A percentile compares a stretch with the other conserved stretches of the same genome.
Evolutionary conservation across 2,329 filamentous ascomycete species (phyloP).

Genomic region (Claviceps citrina): DNA sequence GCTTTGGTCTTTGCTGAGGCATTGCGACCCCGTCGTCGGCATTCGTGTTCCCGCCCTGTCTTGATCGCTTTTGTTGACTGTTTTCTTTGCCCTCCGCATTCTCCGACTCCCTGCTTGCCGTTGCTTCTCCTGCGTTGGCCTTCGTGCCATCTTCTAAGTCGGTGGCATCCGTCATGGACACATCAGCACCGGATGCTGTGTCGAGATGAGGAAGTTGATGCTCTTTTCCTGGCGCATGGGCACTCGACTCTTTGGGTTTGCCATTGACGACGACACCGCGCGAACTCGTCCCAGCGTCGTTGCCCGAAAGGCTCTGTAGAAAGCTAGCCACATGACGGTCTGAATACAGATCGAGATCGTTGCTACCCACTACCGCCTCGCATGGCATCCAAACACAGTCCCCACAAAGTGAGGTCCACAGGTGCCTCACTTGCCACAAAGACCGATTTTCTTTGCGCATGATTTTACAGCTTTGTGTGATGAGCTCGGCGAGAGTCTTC

Average conservation of each 20-base stretch:
- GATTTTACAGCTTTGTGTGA: constrained; percentile 51
- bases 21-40: constrained; percentile 7
- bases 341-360: constrained; percentile 40
- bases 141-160: constrained; percentile 1
- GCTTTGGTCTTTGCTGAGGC: constrained; percentile 7
- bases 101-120: constrained; percentile 1
- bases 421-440: constrained; percentile 58
- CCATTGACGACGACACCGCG: constrained; percentile 12
- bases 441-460: constrained; percentile 61
- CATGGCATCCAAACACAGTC: constrained; percentile 56
- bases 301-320: constrained; percentile 17
- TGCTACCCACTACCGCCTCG: constrained; percentile 38
- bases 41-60: neutral
- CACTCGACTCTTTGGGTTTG: constrained; percentile 1
- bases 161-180: constrained; percentile 10
- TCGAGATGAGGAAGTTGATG: neutral
- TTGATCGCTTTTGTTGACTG: neutral
- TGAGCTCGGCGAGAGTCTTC: constrained; percentile 55
- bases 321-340: constrained; percentile 29
- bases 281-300: constrained; percentile 4
- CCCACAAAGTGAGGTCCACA: constrained; percentile 58
- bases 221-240: neutral
- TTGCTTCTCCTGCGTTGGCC: neutral
- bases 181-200: constrained; percentile 9
- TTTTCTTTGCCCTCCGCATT: neutral